Conservation (phyloP, 208 protist genomes). For the Acanthamoeba healyi region DNA sequence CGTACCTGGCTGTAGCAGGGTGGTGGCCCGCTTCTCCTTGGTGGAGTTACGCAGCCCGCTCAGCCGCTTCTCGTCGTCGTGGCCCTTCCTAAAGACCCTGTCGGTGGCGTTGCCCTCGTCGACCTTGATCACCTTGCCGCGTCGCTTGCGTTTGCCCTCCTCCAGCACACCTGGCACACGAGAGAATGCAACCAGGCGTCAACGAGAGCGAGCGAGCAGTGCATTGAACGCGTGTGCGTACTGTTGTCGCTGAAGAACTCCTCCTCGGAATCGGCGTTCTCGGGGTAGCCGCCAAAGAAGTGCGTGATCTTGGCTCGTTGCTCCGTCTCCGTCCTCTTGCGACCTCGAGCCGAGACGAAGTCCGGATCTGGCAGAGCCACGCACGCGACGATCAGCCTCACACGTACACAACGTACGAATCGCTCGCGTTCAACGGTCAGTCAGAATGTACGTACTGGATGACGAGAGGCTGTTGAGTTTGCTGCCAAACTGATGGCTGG, state of each 20-base stretch:
- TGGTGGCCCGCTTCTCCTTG: constrained; percentile 40
- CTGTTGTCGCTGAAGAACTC: constrained; percentile 25
- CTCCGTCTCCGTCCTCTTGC: background rate
- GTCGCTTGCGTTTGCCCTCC: background rate
- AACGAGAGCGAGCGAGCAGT: background rate
- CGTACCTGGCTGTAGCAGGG: background rate
- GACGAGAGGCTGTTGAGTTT: background rate
- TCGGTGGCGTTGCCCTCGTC: background rate
- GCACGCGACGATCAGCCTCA: too few species aligned
- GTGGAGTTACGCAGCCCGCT: constrained; percentile 26
- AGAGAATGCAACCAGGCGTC: too few species aligned
- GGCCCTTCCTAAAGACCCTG: background rate
- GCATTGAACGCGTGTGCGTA: background rate
- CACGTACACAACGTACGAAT: too few species aligned
- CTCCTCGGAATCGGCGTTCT: background rate
- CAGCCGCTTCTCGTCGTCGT: background rate
- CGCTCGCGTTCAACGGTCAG: too few species aligned
- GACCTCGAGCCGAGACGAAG: background rate
- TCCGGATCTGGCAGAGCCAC: background rate
- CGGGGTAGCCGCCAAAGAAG: constrained; percentile 1
- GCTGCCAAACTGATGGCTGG: background rate
- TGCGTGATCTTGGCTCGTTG: constrained; percentile 11
- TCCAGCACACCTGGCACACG: background rate
- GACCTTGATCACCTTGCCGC: background rate
- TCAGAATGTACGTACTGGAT: background rate